Evolutionary conservation across 768 basidiomycete genomes (phyloP).

Genomic region (Auricularia auricula-judae): DNA sequence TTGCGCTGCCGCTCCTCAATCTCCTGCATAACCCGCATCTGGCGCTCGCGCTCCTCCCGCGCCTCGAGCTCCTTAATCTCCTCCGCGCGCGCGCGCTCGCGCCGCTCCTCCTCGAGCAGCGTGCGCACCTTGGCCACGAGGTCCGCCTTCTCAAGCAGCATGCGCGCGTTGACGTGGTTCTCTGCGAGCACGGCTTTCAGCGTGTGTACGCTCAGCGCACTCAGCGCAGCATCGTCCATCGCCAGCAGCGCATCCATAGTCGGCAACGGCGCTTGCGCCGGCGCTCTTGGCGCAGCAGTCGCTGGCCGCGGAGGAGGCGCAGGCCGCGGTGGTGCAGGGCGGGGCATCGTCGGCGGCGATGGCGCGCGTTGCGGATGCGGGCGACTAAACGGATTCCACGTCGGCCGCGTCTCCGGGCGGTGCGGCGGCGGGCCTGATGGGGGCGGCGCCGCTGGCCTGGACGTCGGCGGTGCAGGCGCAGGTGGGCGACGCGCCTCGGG

Average conservation of each 20-base stretch:
- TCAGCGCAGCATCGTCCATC: conserved; percentile 46
- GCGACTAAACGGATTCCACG: conserved; percentile 2
- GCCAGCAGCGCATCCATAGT: conserved; percentile 62
- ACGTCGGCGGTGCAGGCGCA: not conserved
- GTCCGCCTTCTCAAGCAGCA: conserved; percentile 75
- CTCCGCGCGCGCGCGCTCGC: conserved; percentile 39
- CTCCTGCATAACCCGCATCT: conserved; percentile 18
- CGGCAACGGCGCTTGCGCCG: conserved; percentile 29
- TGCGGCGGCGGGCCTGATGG: not conserved
- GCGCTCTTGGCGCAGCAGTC: conserved; percentile 26
- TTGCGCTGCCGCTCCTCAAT: not conserved
- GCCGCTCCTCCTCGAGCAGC: conserved; percentile 54
- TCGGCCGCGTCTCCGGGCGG: not conserved
- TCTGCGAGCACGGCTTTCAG: conserved; percentile 72
- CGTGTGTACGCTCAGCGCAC: conserved; percentile 51
- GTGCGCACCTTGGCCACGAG: conserved; percentile 59
- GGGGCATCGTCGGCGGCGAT: conserved; percentile 12
- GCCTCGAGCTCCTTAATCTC: conserved; percentile 29
- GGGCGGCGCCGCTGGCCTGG: not conserved
- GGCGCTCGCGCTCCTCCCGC: conserved; percentile 30
- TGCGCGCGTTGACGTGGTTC: conserved; percentile 57
- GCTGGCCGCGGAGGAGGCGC: conserved; percentile 27
- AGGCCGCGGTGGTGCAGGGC: conserved; percentile 9
- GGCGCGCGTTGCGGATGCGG: not conserved
- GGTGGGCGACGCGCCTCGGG: not conserved